phyloP scores from a whole-genome alignment of 2,329 filamentous ascomycete species.

The Capronia coronata region DNA sequence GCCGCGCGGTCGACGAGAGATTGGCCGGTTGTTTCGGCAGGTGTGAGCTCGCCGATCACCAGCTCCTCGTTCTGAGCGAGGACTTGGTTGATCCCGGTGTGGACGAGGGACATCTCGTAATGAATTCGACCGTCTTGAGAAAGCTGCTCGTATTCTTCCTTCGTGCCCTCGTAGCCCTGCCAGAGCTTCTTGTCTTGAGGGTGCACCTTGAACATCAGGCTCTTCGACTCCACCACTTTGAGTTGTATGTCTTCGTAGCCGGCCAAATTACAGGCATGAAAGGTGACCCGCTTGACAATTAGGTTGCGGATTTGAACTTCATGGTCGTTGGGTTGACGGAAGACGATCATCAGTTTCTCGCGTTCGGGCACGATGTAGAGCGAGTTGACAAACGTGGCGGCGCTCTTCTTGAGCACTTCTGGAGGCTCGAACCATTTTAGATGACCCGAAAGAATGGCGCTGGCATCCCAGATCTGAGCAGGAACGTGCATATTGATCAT shows the following conservation, averaged over 20 bases:
- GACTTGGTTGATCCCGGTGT: constrained; percentile 33
- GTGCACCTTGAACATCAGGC: constrained; percentile 30
- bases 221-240: constrained; percentile 38
- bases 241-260: constrained; percentile 17
- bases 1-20: constrained; percentile 26
- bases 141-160: constrained; percentile 30
- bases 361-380: constrained; percentile 33
- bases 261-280: constrained; percentile 30
- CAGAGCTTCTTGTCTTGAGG: constrained; percentile 27
- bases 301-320: constrained; percentile 22
- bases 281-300: constrained; percentile 12
- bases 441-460: constrained; percentile 30
- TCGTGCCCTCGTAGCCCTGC: constrained; percentile 29
- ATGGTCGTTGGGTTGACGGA: constrained; percentile 27
- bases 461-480: constrained; percentile 37
- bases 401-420: constrained; percentile 30
- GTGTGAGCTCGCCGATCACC: constrained; percentile 33
- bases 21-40: constrained; percentile 31
- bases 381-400: constrained; percentile 32
- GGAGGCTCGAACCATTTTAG: constrained; percentile 27
- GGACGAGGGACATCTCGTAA: constrained; percentile 38
- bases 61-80: constrained; percentile 33
- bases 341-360: constrained; percentile 30
- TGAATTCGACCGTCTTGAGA: constrained; percentile 33
- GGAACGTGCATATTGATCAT: constrained; percentile 38